These are phyloP conservation scores for Neofusicoccum kwambonambiense DNA, from an alignment of 2,329 filamentous ascomycete genomes.

Conservation along the genomic window DNA sequence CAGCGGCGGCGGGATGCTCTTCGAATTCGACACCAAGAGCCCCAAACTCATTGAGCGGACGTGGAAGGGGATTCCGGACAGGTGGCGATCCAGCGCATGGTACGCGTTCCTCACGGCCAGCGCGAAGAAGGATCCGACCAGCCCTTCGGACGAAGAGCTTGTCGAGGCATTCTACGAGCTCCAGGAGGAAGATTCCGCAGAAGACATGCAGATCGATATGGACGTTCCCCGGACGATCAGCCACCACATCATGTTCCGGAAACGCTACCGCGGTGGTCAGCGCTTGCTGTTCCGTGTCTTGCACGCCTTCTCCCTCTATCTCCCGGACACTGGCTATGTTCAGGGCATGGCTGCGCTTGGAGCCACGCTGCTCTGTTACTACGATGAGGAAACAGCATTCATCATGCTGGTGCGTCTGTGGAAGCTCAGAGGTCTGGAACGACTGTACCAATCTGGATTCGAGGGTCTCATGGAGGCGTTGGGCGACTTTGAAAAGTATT, in stretches of 20 bases:
- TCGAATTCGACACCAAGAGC: slow-evolving; percentile 78
- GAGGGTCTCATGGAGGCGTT: slow-evolving; percentile 82
- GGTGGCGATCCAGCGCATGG: slow-evolving; percentile 92
- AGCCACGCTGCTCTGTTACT: slow-evolving; percentile 92
- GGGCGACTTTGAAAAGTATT: slow-evolving; percentile 78
- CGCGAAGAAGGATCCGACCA: slow-evolving; percentile 53
- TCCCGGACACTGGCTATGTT: slow-evolving; percentile 88
- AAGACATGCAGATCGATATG: slow-evolving; percentile 95
- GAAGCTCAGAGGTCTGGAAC: slow-evolving; percentile 81
- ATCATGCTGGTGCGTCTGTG: slow-evolving; percentile 96
- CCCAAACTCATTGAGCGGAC: slow-evolving; percentile 81
- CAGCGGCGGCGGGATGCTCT: slow-evolving; percentile 58
- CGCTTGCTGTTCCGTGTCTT: slow-evolving; percentile 88
- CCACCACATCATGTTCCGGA: slow-evolving; percentile 95
- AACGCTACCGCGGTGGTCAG: slow-evolving; percentile 84
- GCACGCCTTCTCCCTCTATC: slow-evolving; percentile 87
- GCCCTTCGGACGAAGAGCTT: slow-evolving; percentile 64
- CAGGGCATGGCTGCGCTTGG: slow-evolving; percentile 96
- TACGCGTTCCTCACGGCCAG: slow-evolving; percentile 84
- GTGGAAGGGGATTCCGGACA: slow-evolving; percentile 97
- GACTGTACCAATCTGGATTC: slow-evolving; percentile 82
- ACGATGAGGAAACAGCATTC: slow-evolving; percentile 90
- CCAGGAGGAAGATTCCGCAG: slow-evolving; percentile 72
- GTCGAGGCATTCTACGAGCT: slow-evolving; percentile 70
- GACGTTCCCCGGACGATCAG: slow-evolving; percentile 95